Evolutionary conservation across 192 early-diverging fungal genomes (phyloP).

Genomic region (Paraglomus brasilianum): DNA sequence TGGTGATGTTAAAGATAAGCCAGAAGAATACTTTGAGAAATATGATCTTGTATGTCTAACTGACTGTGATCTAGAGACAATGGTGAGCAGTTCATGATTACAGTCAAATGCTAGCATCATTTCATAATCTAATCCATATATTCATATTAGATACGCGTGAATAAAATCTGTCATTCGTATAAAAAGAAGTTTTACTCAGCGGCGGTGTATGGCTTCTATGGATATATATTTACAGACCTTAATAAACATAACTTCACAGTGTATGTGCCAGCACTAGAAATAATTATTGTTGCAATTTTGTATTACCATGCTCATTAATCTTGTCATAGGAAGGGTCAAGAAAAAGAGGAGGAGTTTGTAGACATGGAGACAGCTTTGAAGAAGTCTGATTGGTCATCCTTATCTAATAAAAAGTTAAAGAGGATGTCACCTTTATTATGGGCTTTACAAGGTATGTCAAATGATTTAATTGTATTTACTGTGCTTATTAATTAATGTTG

Average conservation of each 20-base stretch:
- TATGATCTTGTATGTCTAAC: conserved; percentile 74
- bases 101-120: not conserved
- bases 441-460: conserved; percentile 47
- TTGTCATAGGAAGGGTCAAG: conserved; percentile 36
- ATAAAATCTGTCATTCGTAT: conserved; percentile 58
- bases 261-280: conserved; percentile 35
- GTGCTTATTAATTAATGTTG: not conserved
- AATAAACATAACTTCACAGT: conserved; percentile 56
- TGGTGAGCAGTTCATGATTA: conserved; percentile 39
- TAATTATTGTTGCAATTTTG: not conserved
- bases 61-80: conserved; percentile 40
- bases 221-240: conserved; percentile 88
- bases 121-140: not conserved
- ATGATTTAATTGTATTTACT: not conserved
- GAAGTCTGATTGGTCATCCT: conserved; percentile 39
- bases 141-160: conserved; percentile 49
- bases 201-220: conserved; percentile 69
- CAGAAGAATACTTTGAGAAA: conserved; percentile 51
- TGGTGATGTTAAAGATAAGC: conserved; percentile 41
- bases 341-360: conserved; percentile 36
- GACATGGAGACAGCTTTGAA: conserved; percentile 40
- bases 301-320: conserved; percentile 17
- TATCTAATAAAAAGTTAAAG: conserved; percentile 43
- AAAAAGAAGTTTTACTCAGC: conserved; percentile 67
- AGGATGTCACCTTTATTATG: conserved; percentile 52